Evolutionary conservation across 345 rosid genomes (phyloP), one percentile per base, ranked within the genome.

Genomic region (Capsella bursapastoris): DNA sequence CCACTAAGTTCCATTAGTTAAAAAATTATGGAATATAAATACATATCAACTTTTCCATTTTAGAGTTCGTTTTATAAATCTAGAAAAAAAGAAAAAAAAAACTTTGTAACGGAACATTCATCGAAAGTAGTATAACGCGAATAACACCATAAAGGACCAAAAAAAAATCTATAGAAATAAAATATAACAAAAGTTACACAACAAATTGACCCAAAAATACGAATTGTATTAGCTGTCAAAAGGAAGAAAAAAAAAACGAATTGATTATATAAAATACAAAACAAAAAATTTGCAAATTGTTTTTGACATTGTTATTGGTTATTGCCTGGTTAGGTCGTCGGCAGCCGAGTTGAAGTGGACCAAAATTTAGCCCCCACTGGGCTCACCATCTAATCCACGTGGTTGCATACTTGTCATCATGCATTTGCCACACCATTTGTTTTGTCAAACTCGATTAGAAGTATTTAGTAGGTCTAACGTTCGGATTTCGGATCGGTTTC

Each of bases 51-150:
- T 57, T 64, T 70, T 52, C 51, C 29, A 62, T 62, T 70, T 22
- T 49, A 14, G 52, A 77, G 60, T 29, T 56, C n/a, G 28, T 53
- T 11, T 27, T 49, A 50, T 50, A 50, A 9, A 50, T 16, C 3
- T 14, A 45, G 25, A 8, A 15, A 9, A 16, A 22, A 22, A 22
- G 2, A 22, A 2, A 22, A 22, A 22, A 45, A 47, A 15, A 15
- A 43, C 15, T 43, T 43, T 49, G 27, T 3, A 22, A 64, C 14
- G 60, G 71, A 70, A 70, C 66, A 35, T 76, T 69, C 75, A n/a
- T 32, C 64, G 66, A 63, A 76, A 76, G 66, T 45, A 48, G 38
- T 64, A 44, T 76, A 70, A 41, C 71, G 25, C 63, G 63, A 71
- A 40, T 65, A 64, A 64, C 16, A 56, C 16, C 43, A 56, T 13